These are phyloP conservation scores for Kodamaea sp. DNA, from an alignment of 1,139 yeast species.

Conservation along the genomic window DNA sequence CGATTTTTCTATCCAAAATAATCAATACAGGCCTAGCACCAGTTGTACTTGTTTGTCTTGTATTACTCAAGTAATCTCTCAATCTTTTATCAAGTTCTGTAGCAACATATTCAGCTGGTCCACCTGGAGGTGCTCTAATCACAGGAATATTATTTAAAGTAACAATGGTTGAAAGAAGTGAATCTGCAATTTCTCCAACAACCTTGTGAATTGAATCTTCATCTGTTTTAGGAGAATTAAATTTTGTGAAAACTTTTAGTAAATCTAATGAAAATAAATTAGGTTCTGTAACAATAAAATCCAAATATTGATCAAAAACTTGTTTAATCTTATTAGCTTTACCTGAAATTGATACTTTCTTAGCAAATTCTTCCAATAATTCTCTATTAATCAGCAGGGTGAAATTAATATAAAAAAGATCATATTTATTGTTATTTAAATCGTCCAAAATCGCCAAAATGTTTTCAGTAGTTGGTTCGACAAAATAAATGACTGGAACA, in stretches of 20 bases:
- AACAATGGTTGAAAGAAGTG: conserved; percentile 73
- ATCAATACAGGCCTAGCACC: conserved; percentile 70
- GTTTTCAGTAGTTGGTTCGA: conserved; percentile 81
- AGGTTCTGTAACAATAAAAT: conserved; percentile 90
- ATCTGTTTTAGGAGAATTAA: conserved; percentile 66
- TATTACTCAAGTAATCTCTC: conserved; percentile 78
- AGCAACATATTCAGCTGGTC: conserved; percentile 94
- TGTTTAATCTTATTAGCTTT: conserved; percentile 72
- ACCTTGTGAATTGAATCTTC: conserved; percentile 71
- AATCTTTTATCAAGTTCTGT: conserved; percentile 77
- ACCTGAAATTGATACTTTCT: conserved; percentile 69
- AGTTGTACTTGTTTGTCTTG: conserved; percentile 33
- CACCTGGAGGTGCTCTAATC: conserved; percentile 86
- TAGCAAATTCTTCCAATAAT: conserved; percentile 83
- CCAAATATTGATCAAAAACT: conserved; percentile 89
- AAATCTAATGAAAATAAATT: conserved; percentile 79
- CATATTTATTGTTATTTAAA: conserved; percentile 68
- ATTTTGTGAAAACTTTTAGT: conserved; percentile 57
- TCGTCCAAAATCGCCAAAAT: conserved; percentile 67
- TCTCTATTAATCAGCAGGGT: conserved; percentile 75
- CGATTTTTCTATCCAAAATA: conserved; percentile 82
- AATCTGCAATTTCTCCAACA: conserved; percentile 71
- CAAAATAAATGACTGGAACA: conserved; percentile 90
- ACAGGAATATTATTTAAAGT: conserved; percentile 82
- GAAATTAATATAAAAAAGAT: conserved; percentile 78